Percentiles rank a stretch among this genome's conserved stretches.
These are phyloP conservation scores for Fusarium burgessii DNA, from an alignment of 2,329 filamentous ascomycete species.

Conservation along the genomic window DNA sequence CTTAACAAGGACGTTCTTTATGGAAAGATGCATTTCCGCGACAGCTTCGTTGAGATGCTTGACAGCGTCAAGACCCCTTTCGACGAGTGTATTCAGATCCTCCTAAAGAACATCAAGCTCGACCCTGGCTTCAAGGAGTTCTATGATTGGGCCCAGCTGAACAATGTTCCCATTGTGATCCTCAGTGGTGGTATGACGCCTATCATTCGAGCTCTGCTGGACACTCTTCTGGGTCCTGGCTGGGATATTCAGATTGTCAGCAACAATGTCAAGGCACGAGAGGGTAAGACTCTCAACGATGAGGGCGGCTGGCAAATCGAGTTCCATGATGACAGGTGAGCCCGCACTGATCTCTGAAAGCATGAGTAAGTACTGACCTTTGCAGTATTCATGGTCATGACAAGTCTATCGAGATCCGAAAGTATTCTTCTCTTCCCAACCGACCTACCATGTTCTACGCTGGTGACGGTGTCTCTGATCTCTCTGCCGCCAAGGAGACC, in stretches of 20 bases:
- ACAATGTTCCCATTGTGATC: slow-evolving; percentile 93
- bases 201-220: slow-evolving; percentile 85
- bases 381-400: slow-evolving; percentile 89
- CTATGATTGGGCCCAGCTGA: slow-evolving; percentile 81
- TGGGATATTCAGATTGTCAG: slow-evolving; percentile 90
- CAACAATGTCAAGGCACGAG: slow-evolving; percentile 77
- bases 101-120: slow-evolving; percentile 85
- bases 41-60: slow-evolving; percentile 92
- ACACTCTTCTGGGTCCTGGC: slow-evolving; percentile 81
- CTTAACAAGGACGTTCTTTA: slow-evolving; percentile 83
- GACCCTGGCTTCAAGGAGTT: slow-evolving; percentile 92
- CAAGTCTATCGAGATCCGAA: slow-evolving; percentile 91
- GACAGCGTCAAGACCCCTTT: slow-evolving; percentile 86
- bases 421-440: slow-evolving; percentile 81
- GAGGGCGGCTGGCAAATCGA: slow-evolving; percentile 88
- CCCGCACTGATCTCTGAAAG: background rate
- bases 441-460: slow-evolving; percentile 93
- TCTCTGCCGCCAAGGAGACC: slow-evolving; percentile 92
- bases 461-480: slow-evolving; percentile 91
- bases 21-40: slow-evolving; percentile 79
- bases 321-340: slow-evolving; percentile 86
- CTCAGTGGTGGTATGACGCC: slow-evolving; percentile 94
- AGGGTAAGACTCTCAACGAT: slow-evolving; percentile 79
- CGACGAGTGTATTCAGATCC: slow-evolving; percentile 81
- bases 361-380: slow-evolving; percentile 7